Evolutionary conservation across 768 basidiomycete species (phyloP), one percentile per base, ranked within the genome.

Genomic region (Lactarius sanguifluus): DNA sequence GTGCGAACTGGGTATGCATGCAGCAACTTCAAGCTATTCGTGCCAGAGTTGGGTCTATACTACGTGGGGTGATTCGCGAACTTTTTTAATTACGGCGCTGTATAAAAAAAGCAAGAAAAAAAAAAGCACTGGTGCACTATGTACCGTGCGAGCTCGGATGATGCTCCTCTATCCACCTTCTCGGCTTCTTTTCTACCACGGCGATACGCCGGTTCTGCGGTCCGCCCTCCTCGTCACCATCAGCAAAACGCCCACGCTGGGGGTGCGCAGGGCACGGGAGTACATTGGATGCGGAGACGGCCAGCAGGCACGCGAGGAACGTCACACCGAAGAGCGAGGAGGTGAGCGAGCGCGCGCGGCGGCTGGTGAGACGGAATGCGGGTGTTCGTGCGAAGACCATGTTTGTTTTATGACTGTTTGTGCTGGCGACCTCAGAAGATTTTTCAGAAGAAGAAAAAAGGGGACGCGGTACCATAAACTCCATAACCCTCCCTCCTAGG

Each of bases 151-250:
- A 61, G 25, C 34, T 57, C 57, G 73, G 78, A 50, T 68, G 72
- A 65, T 77, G 89, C 76, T 94, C 92, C 77, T 92, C 88, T 74
- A 94, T 92, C 92, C 92, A 94, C 69, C 89, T 82, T 71, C 85
- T 82, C 15, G 89, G 87, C 60, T 83, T 79, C 77, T 85, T 91
- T 70, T 87, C 83, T 32, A 87, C 82, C 40, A 80, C 79, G 40
- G 72, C 66, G 28, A 66, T 61, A 59, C 66, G 76, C 71, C 61
- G 72, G 73, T 52, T 72, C 64, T 45, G 56, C 23, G 70, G 59
- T 43, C 69, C 71, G 72, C 65, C 18, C 34, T 57, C 61, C 60
- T 74, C 63, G 40, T 80, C 81, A 57, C 78, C 79, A 71, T 92
- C 91, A 54, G 86, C 80, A 69, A 83, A 87, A 32, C 88, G 84